Evolutionary conservation across 148 eudicot genomes (phyloP).

Genomic region (Camellia lanceoleosa): DNA sequence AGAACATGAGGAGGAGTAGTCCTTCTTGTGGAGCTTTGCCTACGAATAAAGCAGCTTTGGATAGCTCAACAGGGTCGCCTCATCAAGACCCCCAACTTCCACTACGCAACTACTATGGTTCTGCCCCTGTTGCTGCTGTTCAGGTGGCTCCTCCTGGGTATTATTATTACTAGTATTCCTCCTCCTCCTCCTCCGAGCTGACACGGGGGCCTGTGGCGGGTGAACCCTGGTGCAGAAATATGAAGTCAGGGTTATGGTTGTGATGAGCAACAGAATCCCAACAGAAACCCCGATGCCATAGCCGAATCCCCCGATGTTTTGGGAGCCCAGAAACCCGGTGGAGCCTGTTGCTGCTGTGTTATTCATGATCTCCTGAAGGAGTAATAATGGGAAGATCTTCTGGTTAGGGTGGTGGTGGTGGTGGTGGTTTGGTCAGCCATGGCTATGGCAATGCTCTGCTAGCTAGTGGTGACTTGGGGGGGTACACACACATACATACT

Average conservation of each 20-base stretch:
- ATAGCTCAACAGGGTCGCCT: conserved; percentile 61
- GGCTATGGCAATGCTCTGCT: neutral
- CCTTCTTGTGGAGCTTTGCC: conserved; percentile 36
- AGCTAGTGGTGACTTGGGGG: conserved; percentile 19
- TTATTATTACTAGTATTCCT: neutral
- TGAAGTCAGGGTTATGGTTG: conserved; percentile 78
- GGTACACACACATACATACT: no score
- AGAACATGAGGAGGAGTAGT: conserved; percentile 5
- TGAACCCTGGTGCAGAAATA: conserved; percentile 67
- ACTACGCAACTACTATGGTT: conserved; percentile 3
- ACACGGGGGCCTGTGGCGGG: neutral
- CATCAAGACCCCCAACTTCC: conserved; percentile 70
- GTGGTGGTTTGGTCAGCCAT: conserved; percentile 18
- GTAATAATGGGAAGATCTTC: neutral
- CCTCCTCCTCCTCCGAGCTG: conserved; percentile 2
- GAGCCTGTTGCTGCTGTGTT: conserved; percentile 20
- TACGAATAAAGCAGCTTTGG: conserved; percentile 67
- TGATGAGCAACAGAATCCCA: conserved; percentile 78
- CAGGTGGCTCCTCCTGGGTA: neutral
- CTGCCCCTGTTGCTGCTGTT: neutral
- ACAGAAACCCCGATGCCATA: conserved; percentile 81
- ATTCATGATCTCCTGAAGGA: conserved; percentile 17
- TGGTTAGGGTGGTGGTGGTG: neutral
- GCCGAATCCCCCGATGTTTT: conserved; percentile 56
- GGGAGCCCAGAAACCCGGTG: conserved; percentile 44